phyloP scores from a whole-genome alignment of 2,329 filamentous ascomycete genomes.

The Hypoxylon sp. region DNA sequence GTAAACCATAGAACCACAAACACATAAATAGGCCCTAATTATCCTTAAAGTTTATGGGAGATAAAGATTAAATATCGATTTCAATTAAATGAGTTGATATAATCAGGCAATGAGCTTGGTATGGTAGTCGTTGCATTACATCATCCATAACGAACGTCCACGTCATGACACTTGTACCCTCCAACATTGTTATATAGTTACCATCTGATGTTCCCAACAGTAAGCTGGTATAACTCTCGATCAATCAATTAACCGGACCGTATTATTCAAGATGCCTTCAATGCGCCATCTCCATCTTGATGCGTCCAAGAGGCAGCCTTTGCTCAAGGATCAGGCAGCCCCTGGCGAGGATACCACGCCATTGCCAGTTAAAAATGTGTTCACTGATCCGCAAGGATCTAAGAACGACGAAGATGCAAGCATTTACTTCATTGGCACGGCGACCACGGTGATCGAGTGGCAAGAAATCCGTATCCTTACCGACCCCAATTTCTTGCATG shows the following conservation, averaged over 20 bases:
- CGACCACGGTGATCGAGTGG: slow-evolving; percentile 70
- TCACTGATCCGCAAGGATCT: slow-evolving; percentile 47
- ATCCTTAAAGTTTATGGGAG: neutral
- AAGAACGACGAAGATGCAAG: slow-evolving; percentile 57
- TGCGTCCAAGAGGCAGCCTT: slow-evolving; percentile 50
- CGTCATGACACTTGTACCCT: slow-evolving; percentile 30
- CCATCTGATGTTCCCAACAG: neutral
- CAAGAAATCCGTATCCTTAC: slow-evolving; percentile 68
- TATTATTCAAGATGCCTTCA: slow-evolving; percentile 39
- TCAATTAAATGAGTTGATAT: neutral
- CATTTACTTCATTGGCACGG: slow-evolving; percentile 69
- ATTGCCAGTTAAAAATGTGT: slow-evolving; percentile 47
- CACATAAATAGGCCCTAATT: neutral
- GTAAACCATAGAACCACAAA: neutral
- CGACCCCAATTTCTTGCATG: slow-evolving; percentile 76
- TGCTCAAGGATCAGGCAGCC: slow-evolving; percentile 51
- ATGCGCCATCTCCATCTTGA: slow-evolving; percentile 49
- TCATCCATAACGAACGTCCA: slow-evolving; percentile 36
- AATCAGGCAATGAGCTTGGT: neutral
- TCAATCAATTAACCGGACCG: neutral
- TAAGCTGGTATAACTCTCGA: neutral
- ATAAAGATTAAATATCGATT: neutral
- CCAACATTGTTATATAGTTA: slow-evolving; percentile 6
- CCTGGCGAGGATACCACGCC: slow-evolving; percentile 36
- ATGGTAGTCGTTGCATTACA: slow-evolving; percentile 38